Conservation (phyloP, 495 filamentous ascomycete genomes). For the Annulohypoxylon maeteangense region DNA sequence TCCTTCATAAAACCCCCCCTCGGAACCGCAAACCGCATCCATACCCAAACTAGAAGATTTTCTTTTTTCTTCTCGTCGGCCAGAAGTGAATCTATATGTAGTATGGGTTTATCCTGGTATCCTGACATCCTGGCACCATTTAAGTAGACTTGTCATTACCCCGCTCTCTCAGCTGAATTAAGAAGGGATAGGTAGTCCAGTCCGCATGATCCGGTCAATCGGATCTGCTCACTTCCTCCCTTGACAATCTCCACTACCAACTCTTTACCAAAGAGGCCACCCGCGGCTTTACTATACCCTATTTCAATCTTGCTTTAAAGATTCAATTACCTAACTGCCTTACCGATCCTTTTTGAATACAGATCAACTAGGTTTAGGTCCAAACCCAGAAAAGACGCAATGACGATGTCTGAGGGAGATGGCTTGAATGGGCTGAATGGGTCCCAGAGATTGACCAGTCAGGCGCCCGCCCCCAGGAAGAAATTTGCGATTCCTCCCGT, state of each 20-base stretch:
- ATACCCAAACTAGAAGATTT: slow-evolving; percentile 31
- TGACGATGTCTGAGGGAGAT: slow-evolving; percentile 44
- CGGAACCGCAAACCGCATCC: slow-evolving; percentile 13
- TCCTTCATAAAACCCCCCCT: slow-evolving; percentile 27
- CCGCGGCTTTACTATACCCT: slow-evolving; percentile 18
- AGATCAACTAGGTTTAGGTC: slow-evolving; percentile 2
- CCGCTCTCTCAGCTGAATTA: slow-evolving; percentile 37
- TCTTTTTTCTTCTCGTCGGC: slow-evolving; percentile 25
- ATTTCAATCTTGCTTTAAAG: slow-evolving; percentile 19
- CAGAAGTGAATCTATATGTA: not conserved
- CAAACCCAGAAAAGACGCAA: not conserved
- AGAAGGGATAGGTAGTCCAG: slow-evolving; percentile 12
- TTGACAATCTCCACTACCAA: slow-evolving; percentile 38
- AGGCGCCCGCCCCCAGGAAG: slow-evolving; percentile 44
- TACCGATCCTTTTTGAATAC: not conserved
- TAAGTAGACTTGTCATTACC: slow-evolving; percentile 23
- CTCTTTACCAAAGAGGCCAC: slow-evolving; percentile 20
- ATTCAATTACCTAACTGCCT: slow-evolving; percentile 41
- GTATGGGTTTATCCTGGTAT: not conserved
- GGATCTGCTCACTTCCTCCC: slow-evolving; percentile 18
- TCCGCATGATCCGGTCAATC: slow-evolving; percentile 40
- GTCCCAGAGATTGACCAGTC: slow-evolving; percentile 37
- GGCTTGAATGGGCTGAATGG: slow-evolving; percentile 37
- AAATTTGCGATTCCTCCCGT: slow-evolving; percentile 65
- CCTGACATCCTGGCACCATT: not conserved